A percentile compares a stretch with the other conserved stretches of the same genome.
phyloP scores from a whole-genome alignment of 2,329 filamentous ascomycete genomes.

The Trichoderma endophyticum region DNA sequence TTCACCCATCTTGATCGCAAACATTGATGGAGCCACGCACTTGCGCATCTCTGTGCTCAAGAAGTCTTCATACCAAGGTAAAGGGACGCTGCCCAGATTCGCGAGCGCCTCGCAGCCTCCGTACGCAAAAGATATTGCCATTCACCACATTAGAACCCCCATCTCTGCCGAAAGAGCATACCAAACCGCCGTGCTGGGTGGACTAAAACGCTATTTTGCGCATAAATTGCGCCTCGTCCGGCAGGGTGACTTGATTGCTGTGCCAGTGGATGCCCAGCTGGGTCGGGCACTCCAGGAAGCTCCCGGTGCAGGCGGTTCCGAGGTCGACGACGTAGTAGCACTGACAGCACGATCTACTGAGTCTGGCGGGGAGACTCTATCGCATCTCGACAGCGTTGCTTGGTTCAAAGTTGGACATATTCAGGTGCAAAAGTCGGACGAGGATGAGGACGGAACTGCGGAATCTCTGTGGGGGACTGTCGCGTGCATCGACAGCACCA shows the following conservation, averaged over 20 bases:
- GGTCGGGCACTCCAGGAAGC: slow-evolving; percentile 78
- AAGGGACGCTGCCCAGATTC: slow-evolving; percentile 54
- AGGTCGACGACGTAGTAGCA: slow-evolving; percentile 68
- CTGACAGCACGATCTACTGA: slow-evolving; percentile 44
- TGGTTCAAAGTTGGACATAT: slow-evolving; percentile 92
- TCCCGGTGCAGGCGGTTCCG: slow-evolving; percentile 54
- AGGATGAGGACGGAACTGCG: slow-evolving; percentile 56
- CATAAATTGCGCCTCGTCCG: slow-evolving; percentile 77
- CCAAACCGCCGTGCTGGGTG: slow-evolving; percentile 81
- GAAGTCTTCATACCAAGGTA: slow-evolving; percentile 47
- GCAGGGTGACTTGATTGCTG: slow-evolving; percentile 81
- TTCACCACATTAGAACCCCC: slow-evolving; percentile 86
- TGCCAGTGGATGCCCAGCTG: slow-evolving; percentile 82
- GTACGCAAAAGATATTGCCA: slow-evolving; percentile 71
- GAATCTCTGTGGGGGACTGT: slow-evolving; percentile 81
- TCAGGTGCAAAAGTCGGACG: slow-evolving; percentile 51
- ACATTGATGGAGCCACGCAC: slow-evolving; percentile 75
- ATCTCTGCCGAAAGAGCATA: slow-evolving; percentile 80
- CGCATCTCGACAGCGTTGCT: slow-evolving; percentile 61
- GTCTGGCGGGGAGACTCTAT: slow-evolving; percentile 26
- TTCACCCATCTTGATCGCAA: slow-evolving; percentile 83
- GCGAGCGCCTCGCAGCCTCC: slow-evolving; percentile 54
- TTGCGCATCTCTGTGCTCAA: slow-evolving; percentile 73
- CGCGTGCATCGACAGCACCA: slow-evolving; percentile 79
- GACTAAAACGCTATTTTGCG: slow-evolving; percentile 85